Conservation (phyloP, 148 eudicot genomes). For the Camellia japonica region DNA sequence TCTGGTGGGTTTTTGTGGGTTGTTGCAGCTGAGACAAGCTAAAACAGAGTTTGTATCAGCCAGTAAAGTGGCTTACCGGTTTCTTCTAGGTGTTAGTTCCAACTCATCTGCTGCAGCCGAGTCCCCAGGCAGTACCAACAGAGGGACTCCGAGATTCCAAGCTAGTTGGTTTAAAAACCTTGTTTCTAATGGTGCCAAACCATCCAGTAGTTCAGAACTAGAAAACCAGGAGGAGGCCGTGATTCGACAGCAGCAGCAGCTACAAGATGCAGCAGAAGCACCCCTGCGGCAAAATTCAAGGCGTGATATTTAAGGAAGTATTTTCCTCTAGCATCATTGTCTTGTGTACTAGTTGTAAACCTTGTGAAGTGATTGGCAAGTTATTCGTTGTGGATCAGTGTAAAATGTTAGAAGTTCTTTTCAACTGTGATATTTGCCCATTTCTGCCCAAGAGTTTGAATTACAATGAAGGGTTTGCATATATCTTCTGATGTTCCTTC, state of each 20-base stretch:
- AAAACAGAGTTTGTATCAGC: conserved; percentile 91
- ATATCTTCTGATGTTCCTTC: not conserved
- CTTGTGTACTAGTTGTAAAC: conserved; percentile 29
- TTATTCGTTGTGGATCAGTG: conserved; percentile 14
- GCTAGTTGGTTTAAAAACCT: conserved; percentile 79
- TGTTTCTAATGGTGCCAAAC: conserved; percentile 65
- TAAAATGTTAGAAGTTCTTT: conserved; percentile 1
- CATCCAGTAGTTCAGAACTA: conserved; percentile 68
- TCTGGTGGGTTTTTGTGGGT: not conserved
- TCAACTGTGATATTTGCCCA: conserved; percentile 12
- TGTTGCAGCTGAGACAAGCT: conserved; percentile 81
- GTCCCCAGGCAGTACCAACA: conserved; percentile 38
- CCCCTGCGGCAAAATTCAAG: conserved; percentile 29
- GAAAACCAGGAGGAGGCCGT: conserved; percentile 51
- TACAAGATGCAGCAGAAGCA: conserved; percentile 15
- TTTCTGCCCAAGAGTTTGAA: conserved; percentile 9
- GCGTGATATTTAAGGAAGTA: conserved; percentile 27
- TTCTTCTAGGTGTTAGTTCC: conserved; percentile 58
- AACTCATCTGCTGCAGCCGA: conserved; percentile 49
- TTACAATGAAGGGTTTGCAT: conserved; percentile 14
- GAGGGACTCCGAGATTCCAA: conserved; percentile 65
- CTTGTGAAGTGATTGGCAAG: not conserved
- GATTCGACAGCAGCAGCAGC: conserved; percentile 33
- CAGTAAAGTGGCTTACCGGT: conserved; percentile 87
- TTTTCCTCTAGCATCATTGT: conserved; percentile 10